Evolutionary conservation across 2,329 filamentous ascomycete species (phyloP), one percentile per base, ranked within the genome.

Genomic region (Dactylellina drechsleri): DNA sequence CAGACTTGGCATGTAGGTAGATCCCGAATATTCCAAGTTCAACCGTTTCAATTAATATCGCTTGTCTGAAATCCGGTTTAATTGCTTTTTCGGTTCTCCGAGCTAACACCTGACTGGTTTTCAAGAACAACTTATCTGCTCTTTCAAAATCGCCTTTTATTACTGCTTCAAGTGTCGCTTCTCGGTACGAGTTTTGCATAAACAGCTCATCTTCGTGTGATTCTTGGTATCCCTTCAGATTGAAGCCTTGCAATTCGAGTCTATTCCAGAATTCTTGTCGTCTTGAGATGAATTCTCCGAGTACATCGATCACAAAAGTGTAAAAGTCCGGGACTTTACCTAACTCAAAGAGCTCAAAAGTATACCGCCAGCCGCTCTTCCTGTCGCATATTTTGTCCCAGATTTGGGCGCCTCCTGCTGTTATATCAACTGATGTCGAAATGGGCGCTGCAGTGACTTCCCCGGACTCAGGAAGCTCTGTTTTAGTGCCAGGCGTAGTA

Each of bases 121-220:
- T 71, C 4, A 13, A 20, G 6, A 53, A 15, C 5, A 64, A 16
- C 4, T 54, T 62, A 3, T 18, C 12, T 0, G 66, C 59, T n/a
- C 58, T 59, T 43, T 52, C 43, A 2, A 28, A 2, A 20, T 71
- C 59, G 2, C 52, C 53, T 40, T 52, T 65, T 10, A 23, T 31
- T 1, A 54, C 8, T 4, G 59, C 52, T 23, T 71, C 45, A 10
- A 71, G 13, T 2, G 43, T 13, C 3, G 45, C 41, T 16, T 58
- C 20, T 1, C 26, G 64, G 28, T 52, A 71, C 2, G 66, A 71
- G 2, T n/a, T 7, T 18, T 65, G 66, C 4, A 71, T 20, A 28
- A 71, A 71, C 23, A 70, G 43, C 8, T 65, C 53, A 31, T 71
- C 52, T 1, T 62, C 59, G 16, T 54, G 43, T 3, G 59, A 52